phyloP scores from a whole-genome alignment of 192 early-diverging fungal species.

The Coemansia sp. region DNA sequence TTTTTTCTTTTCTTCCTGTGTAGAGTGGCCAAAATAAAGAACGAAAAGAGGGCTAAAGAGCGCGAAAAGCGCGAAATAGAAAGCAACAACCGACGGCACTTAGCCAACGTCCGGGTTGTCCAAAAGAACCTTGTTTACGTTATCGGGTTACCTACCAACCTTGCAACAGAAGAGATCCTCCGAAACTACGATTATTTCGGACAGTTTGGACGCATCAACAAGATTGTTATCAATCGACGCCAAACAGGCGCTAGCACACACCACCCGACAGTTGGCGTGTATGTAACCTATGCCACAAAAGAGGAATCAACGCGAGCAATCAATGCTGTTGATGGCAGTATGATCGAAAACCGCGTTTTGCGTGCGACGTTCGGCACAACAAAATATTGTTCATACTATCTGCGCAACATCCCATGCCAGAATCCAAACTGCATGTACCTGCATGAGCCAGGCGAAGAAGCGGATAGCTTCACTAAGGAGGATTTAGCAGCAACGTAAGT shows the following conservation, averaged over 20 bases:
- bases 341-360: slow-evolving; percentile 82
- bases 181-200: slow-evolving; percentile 93
- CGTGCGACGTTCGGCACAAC: slow-evolving; percentile 97
- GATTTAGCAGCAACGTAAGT: slow-evolving; percentile 74
- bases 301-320: slow-evolving; percentile 94
- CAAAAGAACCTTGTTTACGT: slow-evolving; percentile 99
- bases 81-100: slow-evolving; percentile 71
- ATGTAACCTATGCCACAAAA: slow-evolving; percentile 88
- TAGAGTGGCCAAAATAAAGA: slow-evolving; percentile 11
- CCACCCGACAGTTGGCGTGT: slow-evolving; percentile 72
- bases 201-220: slow-evolving; percentile 95
- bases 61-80: slow-evolving; percentile 90
- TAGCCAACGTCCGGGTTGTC: slow-evolving; percentile 91
- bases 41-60: slow-evolving; percentile 87
- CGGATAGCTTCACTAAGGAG: slow-evolving; percentile 90
- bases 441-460: slow-evolving; percentile 92
- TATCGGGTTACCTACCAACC: slow-evolving; percentile 83
- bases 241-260: slow-evolving; percentile 49
- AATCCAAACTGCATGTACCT: slow-evolving; percentile 95
- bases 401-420: slow-evolving; percentile 88
- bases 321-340: slow-evolving; percentile 91
- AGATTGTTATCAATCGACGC: slow-evolving; percentile 90
- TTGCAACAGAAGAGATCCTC: slow-evolving; percentile 90
- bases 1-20: slow-evolving; percentile 3
- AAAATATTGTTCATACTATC: slow-evolving; percentile 97